Conservation (phyloP, 192 early-diverging fungal species). For the Linnemannia zychae region DNA sequence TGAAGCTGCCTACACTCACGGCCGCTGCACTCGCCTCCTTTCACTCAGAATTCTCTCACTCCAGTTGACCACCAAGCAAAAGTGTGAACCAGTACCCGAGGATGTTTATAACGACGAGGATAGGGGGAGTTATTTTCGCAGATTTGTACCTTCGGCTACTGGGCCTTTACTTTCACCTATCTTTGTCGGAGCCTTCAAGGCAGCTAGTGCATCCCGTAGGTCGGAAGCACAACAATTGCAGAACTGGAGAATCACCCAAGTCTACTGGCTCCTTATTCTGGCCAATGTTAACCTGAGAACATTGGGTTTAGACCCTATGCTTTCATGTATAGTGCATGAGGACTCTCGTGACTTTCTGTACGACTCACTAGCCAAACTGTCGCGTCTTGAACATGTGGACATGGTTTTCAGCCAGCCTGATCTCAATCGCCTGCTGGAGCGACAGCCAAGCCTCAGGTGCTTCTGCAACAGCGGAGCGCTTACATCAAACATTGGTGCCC, state of each 20-base stretch:
- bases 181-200: neutral
- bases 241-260: neutral
- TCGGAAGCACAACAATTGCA: neutral
- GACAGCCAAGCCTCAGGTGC: neutral
- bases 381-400: neutral
- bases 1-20: too few relatives aligned
- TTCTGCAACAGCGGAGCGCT: neutral
- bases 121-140: too few relatives aligned
- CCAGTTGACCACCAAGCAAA: too few relatives aligned
- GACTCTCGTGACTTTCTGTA: neutral
- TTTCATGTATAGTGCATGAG: neutral
- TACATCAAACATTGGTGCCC: neutral
- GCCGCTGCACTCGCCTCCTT: too few relatives aligned
- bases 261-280: neutral
- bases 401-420: neutral
- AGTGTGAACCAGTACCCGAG: too few relatives aligned
- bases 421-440: neutral
- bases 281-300: neutral
- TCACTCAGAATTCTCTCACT: too few relatives aligned
- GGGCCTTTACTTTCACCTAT: neutral
- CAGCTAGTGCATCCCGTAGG: neutral
- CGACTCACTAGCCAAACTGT: neutral
- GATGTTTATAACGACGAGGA: too few relatives aligned
- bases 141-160: too few relatives aligned
- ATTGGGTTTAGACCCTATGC: neutral